Evolutionary conservation across 2,329 filamentous ascomycete species (phyloP).

Genomic region (Fusarium sp.): DNA sequence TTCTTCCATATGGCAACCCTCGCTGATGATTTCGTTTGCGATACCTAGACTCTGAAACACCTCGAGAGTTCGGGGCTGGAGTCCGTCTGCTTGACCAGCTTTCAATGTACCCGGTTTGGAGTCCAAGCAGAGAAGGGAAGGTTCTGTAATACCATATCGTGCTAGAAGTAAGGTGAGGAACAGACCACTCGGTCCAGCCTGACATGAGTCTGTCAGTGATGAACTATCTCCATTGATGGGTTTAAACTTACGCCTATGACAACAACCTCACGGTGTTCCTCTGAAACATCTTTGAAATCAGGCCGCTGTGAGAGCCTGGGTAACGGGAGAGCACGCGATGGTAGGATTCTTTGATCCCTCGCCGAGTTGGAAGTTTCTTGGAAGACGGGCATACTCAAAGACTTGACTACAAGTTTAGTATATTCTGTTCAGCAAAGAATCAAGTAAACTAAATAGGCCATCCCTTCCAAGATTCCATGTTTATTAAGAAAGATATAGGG

Average conservation of each 20-base stretch:
- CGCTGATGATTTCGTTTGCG: slow-evolving; percentile 18
- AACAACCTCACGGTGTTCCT: slow-evolving; percentile 11
- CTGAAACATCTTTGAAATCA: not conserved
- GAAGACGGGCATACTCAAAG: slow-evolving; percentile 17
- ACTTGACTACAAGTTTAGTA: too few relatives aligned
- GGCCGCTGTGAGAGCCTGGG: slow-evolving; percentile 13
- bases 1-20: slow-evolving; percentile 30
- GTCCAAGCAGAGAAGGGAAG: slow-evolving; percentile 10
- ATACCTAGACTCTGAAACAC: slow-evolving; percentile 23
- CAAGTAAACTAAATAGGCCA: accelerated
- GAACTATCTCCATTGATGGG: accelerated
- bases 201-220: not conserved
- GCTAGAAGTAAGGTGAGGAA: slow-evolving; percentile 14
- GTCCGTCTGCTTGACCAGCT: slow-evolving; percentile 24
- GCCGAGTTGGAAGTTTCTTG: slow-evolving; percentile 18
- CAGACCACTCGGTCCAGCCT: slow-evolving; percentile 21
- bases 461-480: not conserved
- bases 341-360: slow-evolving; percentile 14
- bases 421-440: too few relatives aligned
- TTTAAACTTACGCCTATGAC: slow-evolving; percentile 2
- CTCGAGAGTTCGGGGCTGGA: slow-evolving; percentile 23
- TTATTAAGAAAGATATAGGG: not conserved
- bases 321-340: slow-evolving; percentile 4
- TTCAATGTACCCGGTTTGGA: slow-evolving; percentile 18
- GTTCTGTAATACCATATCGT: slow-evolving; percentile 15